A percentile compares a stretch with the other conserved stretches of the same genome.
These are phyloP conservation scores for Populus trichocarpa DNA, from an alignment of 441 rosid species.

Conservation along the genomic window DNA sequence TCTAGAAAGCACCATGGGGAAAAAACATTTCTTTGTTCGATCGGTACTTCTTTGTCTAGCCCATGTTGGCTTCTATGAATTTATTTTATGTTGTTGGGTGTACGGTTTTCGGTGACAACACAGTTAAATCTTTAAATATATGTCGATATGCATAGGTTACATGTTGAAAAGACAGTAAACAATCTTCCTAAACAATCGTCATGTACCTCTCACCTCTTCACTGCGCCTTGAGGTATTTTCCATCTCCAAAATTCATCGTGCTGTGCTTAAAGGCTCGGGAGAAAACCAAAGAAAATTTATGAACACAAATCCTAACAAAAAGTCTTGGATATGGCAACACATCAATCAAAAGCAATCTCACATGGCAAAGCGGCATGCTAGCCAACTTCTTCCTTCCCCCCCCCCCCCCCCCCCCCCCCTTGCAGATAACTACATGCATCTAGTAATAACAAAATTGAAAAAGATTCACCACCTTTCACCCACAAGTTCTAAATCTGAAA, in stretches of 20 bases:
- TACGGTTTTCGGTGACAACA: background rate
- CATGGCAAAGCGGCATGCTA: constrained; percentile 13
- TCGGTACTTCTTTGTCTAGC: background rate
- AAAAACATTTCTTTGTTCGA: background rate
- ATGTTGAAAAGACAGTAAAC: too few species aligned
- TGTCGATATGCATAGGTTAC: background rate
- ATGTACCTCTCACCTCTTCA: background rate
- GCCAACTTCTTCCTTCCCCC: background rate
- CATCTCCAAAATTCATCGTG: too few species aligned
- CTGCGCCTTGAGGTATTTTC: too few species aligned
- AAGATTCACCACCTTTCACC: background rate
- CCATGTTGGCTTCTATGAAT: background rate
- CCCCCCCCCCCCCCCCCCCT: too few species aligned
- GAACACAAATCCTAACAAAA: too few species aligned
- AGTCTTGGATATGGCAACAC: background rate
- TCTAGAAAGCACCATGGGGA: background rate
- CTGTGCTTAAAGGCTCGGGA: too few species aligned
- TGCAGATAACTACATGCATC: background rate
- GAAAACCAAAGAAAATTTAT: too few species aligned
- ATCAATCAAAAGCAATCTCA: constrained; percentile 7
- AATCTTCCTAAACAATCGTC: too few species aligned
- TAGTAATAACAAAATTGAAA: background rate
- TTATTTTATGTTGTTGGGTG: background rate
- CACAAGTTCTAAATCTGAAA: background rate
- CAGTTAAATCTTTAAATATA: too few species aligned